Evolutionary conservation across 2,329 filamentous ascomycete genomes (phyloP).

Genomic region (Cercospora zeina): DNA sequence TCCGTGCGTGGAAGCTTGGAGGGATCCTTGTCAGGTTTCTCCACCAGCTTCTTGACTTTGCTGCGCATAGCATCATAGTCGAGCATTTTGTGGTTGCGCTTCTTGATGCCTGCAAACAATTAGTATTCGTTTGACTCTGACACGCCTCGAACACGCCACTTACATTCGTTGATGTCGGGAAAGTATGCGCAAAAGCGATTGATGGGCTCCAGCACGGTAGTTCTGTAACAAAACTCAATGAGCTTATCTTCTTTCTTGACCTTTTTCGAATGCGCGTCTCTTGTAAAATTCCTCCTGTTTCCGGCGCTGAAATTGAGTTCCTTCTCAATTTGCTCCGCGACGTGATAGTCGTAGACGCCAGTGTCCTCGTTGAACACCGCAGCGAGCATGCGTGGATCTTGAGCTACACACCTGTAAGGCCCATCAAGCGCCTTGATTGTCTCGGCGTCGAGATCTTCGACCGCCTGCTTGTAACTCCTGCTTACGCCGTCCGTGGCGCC

Average conservation of each 20-base stretch:
- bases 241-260: constrained; percentile 31
- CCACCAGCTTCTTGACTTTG: constrained; percentile 93
- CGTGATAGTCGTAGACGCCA: constrained; percentile 22
- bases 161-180: constrained; percentile 96
- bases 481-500: constrained; percentile 94
- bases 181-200: constrained; percentile 97
- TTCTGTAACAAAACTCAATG: constrained; percentile 52
- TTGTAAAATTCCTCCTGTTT: constrained; percentile 30
- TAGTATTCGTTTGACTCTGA: constrained; percentile 11
- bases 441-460: constrained; percentile 95
- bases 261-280: constrained; percentile 17
- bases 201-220: constrained; percentile 94
- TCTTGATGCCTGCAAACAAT: constrained; percentile 73
- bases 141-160: constrained; percentile 34
- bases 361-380: constrained; percentile 29
- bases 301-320: constrained; percentile 35
- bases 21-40: constrained; percentile 98
- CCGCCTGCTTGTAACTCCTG: constrained; percentile 96
- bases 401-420: constrained; percentile 69
- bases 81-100: constrained; percentile 95
- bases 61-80: constrained; percentile 96
- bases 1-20: constrained; percentile 94
- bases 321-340: constrained; percentile 32
- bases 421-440: constrained; percentile 98
- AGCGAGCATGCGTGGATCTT: constrained; percentile 22